Evolutionary conservation across 768 basidiomycete species (phyloP), one percentile per base, ranked within the genome.

Genomic region (Candolleomyces aberdarensis): DNA sequence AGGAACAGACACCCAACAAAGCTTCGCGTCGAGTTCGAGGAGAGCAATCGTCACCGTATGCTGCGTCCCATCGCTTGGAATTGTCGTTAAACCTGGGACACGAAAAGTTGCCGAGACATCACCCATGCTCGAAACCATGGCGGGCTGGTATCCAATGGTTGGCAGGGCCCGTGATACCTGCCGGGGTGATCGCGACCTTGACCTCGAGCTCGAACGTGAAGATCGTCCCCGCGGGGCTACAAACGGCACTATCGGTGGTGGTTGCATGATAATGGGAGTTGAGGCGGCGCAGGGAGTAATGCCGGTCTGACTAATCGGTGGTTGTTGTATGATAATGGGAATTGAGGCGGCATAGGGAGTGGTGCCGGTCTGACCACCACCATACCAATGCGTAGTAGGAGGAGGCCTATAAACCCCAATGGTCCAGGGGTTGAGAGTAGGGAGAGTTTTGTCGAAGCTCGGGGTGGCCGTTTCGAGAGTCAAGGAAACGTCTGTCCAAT

Each of bases 381-480:
- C n/a, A n/a, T n/a, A n/a, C n/a, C n/a, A n/a, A n/a, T n/a, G n/a
- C n/a, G n/a, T n/a, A n/a, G n/a, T n/a, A n/a, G 26, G 55, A 26
- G 4, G 4, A 32, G 52, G 48, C 15, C 50, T 57, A 56, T 26
- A 20, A 19, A 56, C 29, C 69, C 59, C 5, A 65, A 70, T 47
- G 73, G 59, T 67, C 77, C 76, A 78, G 0, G 74, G 68, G 9
- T 57, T 36, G 4, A 80, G 70, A 5, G 59, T 61, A 0, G 79
- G 78, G 1, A 80, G 31, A 9, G 56, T 63, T 7, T 76, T 56
- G 10, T 73, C 73, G 56, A 74, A 79, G 6, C 76, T 75, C 0
- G 78, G 78, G 0, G 71, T 67, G 7, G 72, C 72, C 0, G 79
- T 80, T 57, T 80, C 76, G 3, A 80, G 69, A 1, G 69, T 74